A percentile compares a stretch with the other conserved stretches of the same genome.
These are phyloP conservation scores for Globisporangium acanthophoron DNA, from an alignment of 352 stramenopile species.

Conservation along the genomic window DNA sequence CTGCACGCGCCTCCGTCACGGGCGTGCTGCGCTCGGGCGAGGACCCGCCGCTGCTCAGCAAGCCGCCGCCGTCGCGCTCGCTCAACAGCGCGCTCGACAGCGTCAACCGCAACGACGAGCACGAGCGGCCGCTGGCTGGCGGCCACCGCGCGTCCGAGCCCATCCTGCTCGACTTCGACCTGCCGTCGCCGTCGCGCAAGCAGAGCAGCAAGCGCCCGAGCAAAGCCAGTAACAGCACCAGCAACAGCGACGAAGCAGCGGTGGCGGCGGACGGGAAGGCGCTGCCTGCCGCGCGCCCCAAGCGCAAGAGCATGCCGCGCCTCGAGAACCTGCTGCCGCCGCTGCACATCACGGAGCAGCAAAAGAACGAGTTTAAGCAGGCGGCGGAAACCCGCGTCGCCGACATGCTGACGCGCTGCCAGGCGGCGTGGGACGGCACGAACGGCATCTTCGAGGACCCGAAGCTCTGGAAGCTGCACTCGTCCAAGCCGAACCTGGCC, in stretches of 20 bases:
- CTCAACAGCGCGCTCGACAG: neutral
- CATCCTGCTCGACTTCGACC: conserved; percentile 12
- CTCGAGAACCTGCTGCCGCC: conserved; percentile 10
- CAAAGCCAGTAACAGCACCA: neutral
- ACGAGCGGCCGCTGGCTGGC: neutral
- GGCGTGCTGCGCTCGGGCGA: no score
- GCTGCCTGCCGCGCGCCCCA: neutral
- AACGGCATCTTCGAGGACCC: conserved; percentile 58
- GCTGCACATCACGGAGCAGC: conserved; percentile 5
- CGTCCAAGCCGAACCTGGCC: conserved; percentile 39
- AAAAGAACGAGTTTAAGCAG: conserved; percentile 1
- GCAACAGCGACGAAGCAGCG: conserved; percentile 1
- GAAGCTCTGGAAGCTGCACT: conserved; percentile 60
- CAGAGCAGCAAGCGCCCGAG: no score
- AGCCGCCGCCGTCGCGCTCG: conserved; percentile 1
- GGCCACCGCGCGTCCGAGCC: conserved; percentile 11
- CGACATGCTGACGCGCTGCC: conserved; percentile 28
- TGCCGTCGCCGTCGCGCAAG: conserved; percentile 2
- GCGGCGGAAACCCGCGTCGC: conserved; percentile 34
- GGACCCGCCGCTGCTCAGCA: neutral
- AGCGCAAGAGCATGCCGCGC: conserved; percentile 3
- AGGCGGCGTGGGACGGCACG: conserved; percentile 47
- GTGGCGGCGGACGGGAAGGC: no score
- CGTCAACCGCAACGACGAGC: neutral
- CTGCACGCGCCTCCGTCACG: neutral